phyloP scores from a whole-genome alignment of 257 asterid genomes.

The Solanum commersonii region DNA sequence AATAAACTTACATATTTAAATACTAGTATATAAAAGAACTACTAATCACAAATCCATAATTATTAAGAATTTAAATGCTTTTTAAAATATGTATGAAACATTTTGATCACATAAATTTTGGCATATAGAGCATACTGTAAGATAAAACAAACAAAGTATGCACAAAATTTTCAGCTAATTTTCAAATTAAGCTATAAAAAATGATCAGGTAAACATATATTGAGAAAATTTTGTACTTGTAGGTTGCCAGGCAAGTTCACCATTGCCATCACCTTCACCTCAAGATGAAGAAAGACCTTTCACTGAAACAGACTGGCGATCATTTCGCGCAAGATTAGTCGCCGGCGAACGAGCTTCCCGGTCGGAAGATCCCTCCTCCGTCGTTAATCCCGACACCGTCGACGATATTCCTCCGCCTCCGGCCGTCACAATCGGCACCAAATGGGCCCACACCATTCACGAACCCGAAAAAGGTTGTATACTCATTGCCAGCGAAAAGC shows the following conservation, averaged over 20 bases:
- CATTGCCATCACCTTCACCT: slow-evolving; percentile 28
- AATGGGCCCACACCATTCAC: slow-evolving; percentile 76
- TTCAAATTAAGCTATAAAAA: background rate
- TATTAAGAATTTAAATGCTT: background rate
- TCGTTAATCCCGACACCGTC: slow-evolving; percentile 15
- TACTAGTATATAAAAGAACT: background rate
- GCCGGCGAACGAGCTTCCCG: slow-evolving; percentile 29
- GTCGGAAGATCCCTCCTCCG: slow-evolving; percentile 11
- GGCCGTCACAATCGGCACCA: slow-evolving; percentile 31
- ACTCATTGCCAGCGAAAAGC: slow-evolving; percentile 69
- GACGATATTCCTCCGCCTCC: slow-evolving; percentile 6
- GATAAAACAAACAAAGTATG: background rate
- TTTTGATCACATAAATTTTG: background rate
- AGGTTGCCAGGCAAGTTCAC: slow-evolving; percentile 43
- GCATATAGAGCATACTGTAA: no score
- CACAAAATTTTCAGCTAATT: no score
- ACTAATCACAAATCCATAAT: background rate
- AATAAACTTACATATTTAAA: background rate
- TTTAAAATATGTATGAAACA: background rate
- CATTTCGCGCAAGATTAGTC: slow-evolving; percentile 63
- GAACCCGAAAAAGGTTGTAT: slow-evolving; percentile 84
- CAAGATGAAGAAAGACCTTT: slow-evolving; percentile 37
- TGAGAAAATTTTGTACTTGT: background rate
- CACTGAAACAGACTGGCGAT: slow-evolving; percentile 59
- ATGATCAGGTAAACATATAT: background rate